Evolutionary conservation across 2,329 filamentous ascomycete species (phyloP).

Genomic region (Beauveria medogensis): DNA sequence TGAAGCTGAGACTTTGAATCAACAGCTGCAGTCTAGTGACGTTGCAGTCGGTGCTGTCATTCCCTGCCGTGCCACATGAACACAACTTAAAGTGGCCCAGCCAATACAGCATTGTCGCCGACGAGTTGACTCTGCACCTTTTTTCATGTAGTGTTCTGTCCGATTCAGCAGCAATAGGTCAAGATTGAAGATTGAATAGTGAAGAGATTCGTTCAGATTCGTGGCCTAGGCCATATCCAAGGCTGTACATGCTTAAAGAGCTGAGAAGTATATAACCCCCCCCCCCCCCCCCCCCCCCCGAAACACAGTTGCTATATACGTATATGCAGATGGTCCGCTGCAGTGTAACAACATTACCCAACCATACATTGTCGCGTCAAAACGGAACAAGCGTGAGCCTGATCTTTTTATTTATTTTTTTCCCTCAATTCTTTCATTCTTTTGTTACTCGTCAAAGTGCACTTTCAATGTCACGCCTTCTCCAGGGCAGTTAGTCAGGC

Average conservation of each 20-base stretch:
- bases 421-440: too few relatives aligned
- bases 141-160: too few relatives aligned
- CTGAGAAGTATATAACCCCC: background rate
- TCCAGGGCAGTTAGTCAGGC: conserved; percentile 9
- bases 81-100: background rate
- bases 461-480: conserved; percentile 3
- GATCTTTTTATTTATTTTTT: fast-evolving
- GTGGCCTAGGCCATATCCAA: background rate
- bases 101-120: too few relatives aligned
- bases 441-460: background rate
- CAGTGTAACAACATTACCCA: background rate
- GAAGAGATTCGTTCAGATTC: background rate
- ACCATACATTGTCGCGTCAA: background rate
- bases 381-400: background rate
- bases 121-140: too few relatives aligned
- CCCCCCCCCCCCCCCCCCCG: background rate
- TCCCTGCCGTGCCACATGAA: background rate
- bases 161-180: too few relatives aligned
- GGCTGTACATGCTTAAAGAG: background rate
- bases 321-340: background rate
- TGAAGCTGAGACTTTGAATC: background rate
- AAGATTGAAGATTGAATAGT: background rate
- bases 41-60: background rate
- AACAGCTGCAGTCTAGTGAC: background rate
- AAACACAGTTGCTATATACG: background rate